Base-by-base conservation (phyloP, 2,329 filamentous ascomycete genomes). In the Madurella fahalii region DNA sequence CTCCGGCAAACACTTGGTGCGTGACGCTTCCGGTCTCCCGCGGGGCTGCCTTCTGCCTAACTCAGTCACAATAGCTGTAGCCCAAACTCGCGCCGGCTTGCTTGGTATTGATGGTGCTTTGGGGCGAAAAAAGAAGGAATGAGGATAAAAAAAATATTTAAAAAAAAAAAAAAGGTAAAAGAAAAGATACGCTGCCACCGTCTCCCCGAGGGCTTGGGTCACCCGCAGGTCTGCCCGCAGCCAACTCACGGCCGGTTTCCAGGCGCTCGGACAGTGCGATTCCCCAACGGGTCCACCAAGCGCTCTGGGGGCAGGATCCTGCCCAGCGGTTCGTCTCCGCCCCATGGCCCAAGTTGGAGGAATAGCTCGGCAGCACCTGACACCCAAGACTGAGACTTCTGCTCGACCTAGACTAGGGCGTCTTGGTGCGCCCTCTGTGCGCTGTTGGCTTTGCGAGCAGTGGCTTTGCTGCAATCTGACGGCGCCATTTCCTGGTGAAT, bases 141-240 rank as follows among this genome's bases (percentile, higher is more conserved):
- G 25, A 4, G 7, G 7, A 25, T 25, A 25, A 25, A 4, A 25
- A 25, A 4, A 25, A 25, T 25, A 25, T 4, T 25, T 4, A 25
- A 4, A 7, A 7, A 25, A 25, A 25, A 25, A 7, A 25, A 25
- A 25, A 25, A 7, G 25, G 25, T 25, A 25, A 25, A 25, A 25
- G 3, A 25, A 25, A 25, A 25, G 7, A 3, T 25, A 7, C 25
- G n/a, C 7, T 25, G 25, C 7, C 25, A 25, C 25, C 25, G 25
- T 47, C 50, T 54, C 41, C 52, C 60, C 60, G 57, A 59, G 37
- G 51, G 51, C 46, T 57, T 59, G 60, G 60, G 47, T 64, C 58
- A 42, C 52, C 52, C 48, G 40, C 43, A 47, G 42, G 49, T 25
- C 25, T 7, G 25, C 25, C 3, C 25, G 25, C 25, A 25, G 25